Evolutionary conservation across 1,284 basidiomycete genomes (phyloP).

Genomic region (Clitocybe nebularis): DNA sequence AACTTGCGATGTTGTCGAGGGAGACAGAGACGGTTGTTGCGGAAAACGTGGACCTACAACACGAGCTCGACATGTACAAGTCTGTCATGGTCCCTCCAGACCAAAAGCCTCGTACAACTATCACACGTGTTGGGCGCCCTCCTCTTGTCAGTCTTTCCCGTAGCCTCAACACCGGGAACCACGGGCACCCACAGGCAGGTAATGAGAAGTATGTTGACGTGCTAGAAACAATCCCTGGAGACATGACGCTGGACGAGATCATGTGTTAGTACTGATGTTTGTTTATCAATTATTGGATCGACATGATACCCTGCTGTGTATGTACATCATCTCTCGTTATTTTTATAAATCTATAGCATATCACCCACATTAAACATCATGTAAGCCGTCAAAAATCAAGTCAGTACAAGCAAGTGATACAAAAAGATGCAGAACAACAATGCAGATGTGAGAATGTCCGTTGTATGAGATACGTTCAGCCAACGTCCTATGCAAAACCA

Average conservation of each 20-base stretch:
- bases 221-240: constrained; percentile 29
- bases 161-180: constrained; percentile 28
- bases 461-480: too few species aligned
- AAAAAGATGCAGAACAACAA: too few species aligned
- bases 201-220: constrained; percentile 11
- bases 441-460: too few species aligned
- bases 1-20: constrained; percentile 47
- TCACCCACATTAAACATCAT: too few species aligned
- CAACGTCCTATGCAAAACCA: neutral
- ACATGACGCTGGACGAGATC: constrained; percentile 62
- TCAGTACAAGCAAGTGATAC: too few species aligned
- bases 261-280: constrained; percentile 21
- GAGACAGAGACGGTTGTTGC: constrained; percentile 49
- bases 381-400: too few species aligned
- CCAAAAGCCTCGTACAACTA: constrained; percentile 55
- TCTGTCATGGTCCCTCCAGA: constrained; percentile 57
- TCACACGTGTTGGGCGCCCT: constrained; percentile 57
- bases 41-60: constrained; percentile 49
- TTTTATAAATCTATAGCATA: too few species aligned
- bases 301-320: neutral
- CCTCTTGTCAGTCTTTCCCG: constrained; percentile 48
- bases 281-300: neutral
- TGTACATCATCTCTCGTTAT: neutral
- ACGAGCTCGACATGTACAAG: constrained; percentile 68
- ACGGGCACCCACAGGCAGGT: constrained; percentile 12